Conservation (phyloP, 768 basidiomycete genomes). For the Ephemerocybe angulata region DNA sequence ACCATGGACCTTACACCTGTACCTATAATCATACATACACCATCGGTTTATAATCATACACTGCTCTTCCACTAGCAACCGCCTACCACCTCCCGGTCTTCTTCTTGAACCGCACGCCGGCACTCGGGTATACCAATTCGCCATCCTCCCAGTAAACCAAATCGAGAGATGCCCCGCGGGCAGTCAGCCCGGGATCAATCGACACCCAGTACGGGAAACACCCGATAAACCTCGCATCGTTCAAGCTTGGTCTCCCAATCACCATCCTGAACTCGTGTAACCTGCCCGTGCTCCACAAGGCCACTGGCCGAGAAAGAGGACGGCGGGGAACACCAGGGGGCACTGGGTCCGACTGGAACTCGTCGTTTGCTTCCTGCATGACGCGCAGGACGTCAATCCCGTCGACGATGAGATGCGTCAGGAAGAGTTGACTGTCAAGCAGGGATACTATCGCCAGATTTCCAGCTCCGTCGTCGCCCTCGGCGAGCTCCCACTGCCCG, state of each 20-base stretch:
- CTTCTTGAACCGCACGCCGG: slow-evolving; percentile 25
- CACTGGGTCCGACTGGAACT: no score
- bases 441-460: slow-evolving; percentile 16
- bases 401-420: slow-evolving; percentile 30
- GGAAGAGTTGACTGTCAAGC: slow-evolving; percentile 24
- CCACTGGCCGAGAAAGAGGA: no score
- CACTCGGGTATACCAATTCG: slow-evolving; percentile 33
- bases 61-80: no score
- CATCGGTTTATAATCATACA: no score
- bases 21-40: background rate
- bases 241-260: slow-evolving; percentile 14
- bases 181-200: slow-evolving; percentile 24
- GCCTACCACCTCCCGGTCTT: no score
- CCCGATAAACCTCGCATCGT: slow-evolving; percentile 19
- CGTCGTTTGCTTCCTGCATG: background rate
- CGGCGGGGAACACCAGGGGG: background rate
- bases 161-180: slow-evolving; percentile 32
- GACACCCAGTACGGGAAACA: slow-evolving; percentile 34
- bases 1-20: slow-evolving; percentile 1
- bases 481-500: slow-evolving; percentile 30
- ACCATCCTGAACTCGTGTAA: slow-evolving; percentile 35
- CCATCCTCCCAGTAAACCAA: slow-evolving; percentile 33
- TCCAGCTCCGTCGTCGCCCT: slow-evolving; percentile 19
- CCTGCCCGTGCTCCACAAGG: slow-evolving; percentile 37
- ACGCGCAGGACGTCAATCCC: slow-evolving; percentile 32